Evolutionary conservation across 2,329 filamentous ascomycete species (phyloP), one percentile per base, ranked within the genome.

Genomic region (Fusarium beomiforme): DNA sequence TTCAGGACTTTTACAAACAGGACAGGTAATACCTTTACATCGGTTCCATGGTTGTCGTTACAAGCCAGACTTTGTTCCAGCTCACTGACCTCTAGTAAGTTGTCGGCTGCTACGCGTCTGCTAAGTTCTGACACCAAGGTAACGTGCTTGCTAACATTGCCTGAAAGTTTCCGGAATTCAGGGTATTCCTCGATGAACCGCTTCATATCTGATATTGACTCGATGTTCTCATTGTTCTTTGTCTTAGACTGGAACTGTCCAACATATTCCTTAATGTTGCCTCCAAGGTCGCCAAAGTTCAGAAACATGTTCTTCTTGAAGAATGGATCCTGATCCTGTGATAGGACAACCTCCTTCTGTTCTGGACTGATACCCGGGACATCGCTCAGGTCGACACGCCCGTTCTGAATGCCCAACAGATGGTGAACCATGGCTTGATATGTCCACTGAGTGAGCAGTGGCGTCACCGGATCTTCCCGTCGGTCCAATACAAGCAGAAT

Each of bases 361-460:
- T 98, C 95, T 2, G 93, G 92, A 19, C 93, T 87, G 60, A 97
- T 89, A 59, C 97, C 94, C 16, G 93, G 93, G 1, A 97, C 91
- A 59, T 93, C 89, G 69, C 91, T 92, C 36, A 99, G 85, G 78
- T 97, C 92, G 1, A 99, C 96, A 54, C 95, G 89, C n/a, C 96
- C 96, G 79, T 98, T 98, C 64, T 93, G 89, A 72, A 99, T 97
- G 8, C 96, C 96, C 16, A 99, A 86, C 4, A 98, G 84, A 78
- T 99, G 96, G 79, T 99, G 96, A 1, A 99, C 96, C 95, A 99
- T 99, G n/a, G 96, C 96, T 82, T 99, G 96, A 78, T 99, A 99
- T 29, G 96, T 99, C 96, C 96, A 99, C 79, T 99, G 96, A 5
- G 94, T 97, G 51, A 99, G 87, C 14, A 99, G 84, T 0, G 96